Percentiles rank a stretch among this genome's conserved stretches.
These are phyloP conservation scores for Chrysoporthe deuterocubensis DNA, from an alignment of 2,329 filamentous ascomycete genomes.

Conservation along the genomic window DNA sequence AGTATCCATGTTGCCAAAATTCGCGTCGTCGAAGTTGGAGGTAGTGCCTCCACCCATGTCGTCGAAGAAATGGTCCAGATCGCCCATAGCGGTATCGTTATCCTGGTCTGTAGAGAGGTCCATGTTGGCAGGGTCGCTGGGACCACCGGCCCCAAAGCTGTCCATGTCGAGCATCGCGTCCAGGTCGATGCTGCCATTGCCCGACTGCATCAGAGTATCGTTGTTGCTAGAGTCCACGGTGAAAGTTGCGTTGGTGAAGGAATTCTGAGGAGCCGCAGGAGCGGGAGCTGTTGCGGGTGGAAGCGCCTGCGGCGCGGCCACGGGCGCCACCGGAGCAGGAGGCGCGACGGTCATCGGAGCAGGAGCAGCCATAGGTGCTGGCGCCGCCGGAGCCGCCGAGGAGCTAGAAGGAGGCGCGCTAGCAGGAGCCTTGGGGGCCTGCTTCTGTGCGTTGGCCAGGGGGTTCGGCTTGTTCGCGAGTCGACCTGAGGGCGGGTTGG, in stretches of 20 bases:
- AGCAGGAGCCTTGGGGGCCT: constrained; percentile 17
- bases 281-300: background rate
- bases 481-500: constrained; percentile 23
- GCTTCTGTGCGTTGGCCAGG: constrained; percentile 26
- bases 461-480: constrained; percentile 25
- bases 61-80: constrained; percentile 54
- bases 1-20: constrained; percentile 26
- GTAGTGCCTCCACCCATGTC: constrained; percentile 46
- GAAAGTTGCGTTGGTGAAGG: constrained; percentile 29
- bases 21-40: constrained; percentile 39
- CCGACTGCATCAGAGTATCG: constrained; percentile 12
- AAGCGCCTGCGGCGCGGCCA: constrained; percentile 10
- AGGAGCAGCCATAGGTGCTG: background rate
- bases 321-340: constrained; percentile 15
- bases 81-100: constrained; percentile 35
- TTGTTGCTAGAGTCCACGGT: constrained; percentile 25
- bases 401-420: constrained; percentile 15
- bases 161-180: constrained; percentile 21
- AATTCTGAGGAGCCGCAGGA: constrained; percentile 7
- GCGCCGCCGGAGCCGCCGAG: constrained; percentile 10
- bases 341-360: constrained; percentile 6
- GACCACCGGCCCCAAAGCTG: constrained; percentile 14
- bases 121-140: constrained; percentile 29
- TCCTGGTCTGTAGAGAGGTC: constrained; percentile 26
- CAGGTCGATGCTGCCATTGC: constrained; percentile 13